Conservation (phyloP, 2,329 filamentous ascomycete species). For the Trichoderma semiorbis region DNA sequence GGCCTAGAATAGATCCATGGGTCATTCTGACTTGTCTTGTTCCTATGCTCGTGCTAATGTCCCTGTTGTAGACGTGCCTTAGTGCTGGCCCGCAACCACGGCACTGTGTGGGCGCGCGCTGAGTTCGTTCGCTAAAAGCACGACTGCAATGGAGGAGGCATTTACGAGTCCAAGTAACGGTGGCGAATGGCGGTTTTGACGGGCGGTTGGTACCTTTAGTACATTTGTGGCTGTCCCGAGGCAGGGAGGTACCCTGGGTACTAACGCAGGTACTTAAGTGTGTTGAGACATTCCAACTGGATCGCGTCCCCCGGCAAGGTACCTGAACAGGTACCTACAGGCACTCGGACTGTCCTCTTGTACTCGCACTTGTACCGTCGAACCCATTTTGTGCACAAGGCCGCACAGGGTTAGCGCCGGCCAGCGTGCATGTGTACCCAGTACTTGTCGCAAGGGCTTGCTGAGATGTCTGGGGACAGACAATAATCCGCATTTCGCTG, state of each 20-base stretch:
- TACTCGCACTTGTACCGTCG: not conserved
- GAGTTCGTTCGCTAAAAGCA: not conserved
- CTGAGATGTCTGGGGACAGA: slow-evolving; percentile 9
- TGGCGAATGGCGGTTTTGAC: not conserved
- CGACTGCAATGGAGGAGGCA: not conserved
- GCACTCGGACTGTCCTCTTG: not conserved
- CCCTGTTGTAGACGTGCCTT: not conserved
- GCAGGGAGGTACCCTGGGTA: too few relatives aligned
- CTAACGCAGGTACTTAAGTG: too few relatives aligned
- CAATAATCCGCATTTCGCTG: slow-evolving; percentile 3
- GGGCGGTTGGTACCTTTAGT: not conserved
- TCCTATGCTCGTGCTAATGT: not conserved
- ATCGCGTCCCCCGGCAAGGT: too few relatives aligned
- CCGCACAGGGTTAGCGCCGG: not conserved
- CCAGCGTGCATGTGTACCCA: not conserved
- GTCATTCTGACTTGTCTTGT: not conserved
- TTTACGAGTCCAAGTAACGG: not conserved
- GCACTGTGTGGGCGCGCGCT: slow-evolving; percentile 17
- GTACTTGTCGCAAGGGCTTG: not conserved
- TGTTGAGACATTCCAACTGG: too few relatives aligned
- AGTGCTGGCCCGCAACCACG: not conserved
- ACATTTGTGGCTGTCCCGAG: too few relatives aligned
- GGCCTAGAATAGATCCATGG: slow-evolving; percentile 2
- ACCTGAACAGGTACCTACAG: too few relatives aligned
- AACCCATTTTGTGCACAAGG: not conserved